Conservation (phyloP, 2,329 filamentous ascomycete species). For the Pseudocercospora fijiensis region DNA sequence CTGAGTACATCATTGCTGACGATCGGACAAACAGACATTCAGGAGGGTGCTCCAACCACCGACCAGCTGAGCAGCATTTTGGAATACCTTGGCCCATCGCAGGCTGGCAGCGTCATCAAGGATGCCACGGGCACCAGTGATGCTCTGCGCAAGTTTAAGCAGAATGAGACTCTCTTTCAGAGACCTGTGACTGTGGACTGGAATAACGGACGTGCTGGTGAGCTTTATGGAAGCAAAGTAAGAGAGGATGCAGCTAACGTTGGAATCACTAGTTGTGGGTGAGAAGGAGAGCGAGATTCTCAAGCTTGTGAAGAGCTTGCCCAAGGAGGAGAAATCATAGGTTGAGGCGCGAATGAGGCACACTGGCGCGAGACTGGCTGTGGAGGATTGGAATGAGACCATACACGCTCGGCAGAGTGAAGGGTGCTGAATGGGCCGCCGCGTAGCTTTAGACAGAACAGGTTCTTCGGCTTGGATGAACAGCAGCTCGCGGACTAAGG, state of each 20-base stretch:
- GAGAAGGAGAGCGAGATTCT: constrained; percentile 87
- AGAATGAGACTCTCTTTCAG: constrained; percentile 66
- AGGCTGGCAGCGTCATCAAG: constrained; percentile 64
- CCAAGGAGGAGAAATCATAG: constrained; percentile 41
- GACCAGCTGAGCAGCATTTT: constrained; percentile 83
- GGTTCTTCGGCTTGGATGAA: not conserved
- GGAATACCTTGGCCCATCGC: constrained; percentile 70
- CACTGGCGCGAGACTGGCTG: not conserved
- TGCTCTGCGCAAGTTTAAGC: constrained; percentile 75
- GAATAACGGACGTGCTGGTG: constrained; percentile 80
- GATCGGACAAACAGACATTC: constrained; percentile 58
- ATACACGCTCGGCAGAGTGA: not conserved
- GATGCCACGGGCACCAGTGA: constrained; percentile 74
- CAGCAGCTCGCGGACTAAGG: not conserved
- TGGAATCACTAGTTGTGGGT: constrained; percentile 57
- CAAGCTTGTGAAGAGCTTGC: constrained; percentile 67
- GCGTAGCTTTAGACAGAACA: not conserved
- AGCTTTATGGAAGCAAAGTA: constrained; percentile 23
- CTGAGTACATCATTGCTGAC: constrained; percentile 6
- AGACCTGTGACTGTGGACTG: constrained; percentile 87
- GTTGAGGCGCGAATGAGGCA: constrained; percentile 19
- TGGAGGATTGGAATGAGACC: not conserved
- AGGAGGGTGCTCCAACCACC: constrained; percentile 73
- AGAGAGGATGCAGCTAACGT: not conserved
- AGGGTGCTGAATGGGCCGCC: not conserved